phyloP scores from a whole-genome alignment of 208 protist species.

The Naegleria lovaniensis region DNA sequence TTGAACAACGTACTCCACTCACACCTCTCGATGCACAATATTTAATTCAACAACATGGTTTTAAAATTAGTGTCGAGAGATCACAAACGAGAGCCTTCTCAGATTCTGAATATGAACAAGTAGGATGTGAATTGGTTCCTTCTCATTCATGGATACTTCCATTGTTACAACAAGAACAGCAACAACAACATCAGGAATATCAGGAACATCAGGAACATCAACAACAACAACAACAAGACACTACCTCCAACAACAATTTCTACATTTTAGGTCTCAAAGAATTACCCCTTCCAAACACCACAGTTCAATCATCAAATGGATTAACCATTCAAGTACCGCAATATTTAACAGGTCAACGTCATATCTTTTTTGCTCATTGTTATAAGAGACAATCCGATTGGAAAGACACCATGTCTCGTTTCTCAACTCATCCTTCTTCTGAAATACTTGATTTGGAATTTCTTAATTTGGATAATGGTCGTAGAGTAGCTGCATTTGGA shows the following conservation, averaged over 20 bases:
- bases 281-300: slow-evolving; percentile 44
- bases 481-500: slow-evolving; percentile 56
- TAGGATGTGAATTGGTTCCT: slow-evolving; percentile 38
- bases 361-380: slow-evolving; percentile 65
- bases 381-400: slow-evolving; percentile 57
- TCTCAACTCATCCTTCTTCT: slow-evolving; percentile 32
- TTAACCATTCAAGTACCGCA: neutral
- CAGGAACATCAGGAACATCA: neutral
- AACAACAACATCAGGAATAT: too few species aligned
- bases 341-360: slow-evolving; percentile 42
- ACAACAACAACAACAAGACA: slow-evolving; percentile 16
- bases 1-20: slow-evolving; percentile 48
- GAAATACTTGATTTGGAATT: slow-evolving; percentile 58
- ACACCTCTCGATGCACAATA: slow-evolving; percentile 40
- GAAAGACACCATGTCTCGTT: slow-evolving; percentile 49
- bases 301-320: neutral
- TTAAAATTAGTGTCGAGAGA: slow-evolving; percentile 47
- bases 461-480: slow-evolving; percentile 46
- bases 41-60: slow-evolving; percentile 35
- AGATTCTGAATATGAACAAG: slow-evolving; percentile 45
- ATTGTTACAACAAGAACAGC: neutral
- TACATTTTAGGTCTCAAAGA: slow-evolving; percentile 57
- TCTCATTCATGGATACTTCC: slow-evolving; percentile 16
- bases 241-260: slow-evolving; percentile 22
- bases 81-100: slow-evolving; percentile 32